These are phyloP conservation scores for Cryptococcus sp. DNA, from an alignment of 1,284 basidiomycete species.

Conservation along the genomic window DNA sequence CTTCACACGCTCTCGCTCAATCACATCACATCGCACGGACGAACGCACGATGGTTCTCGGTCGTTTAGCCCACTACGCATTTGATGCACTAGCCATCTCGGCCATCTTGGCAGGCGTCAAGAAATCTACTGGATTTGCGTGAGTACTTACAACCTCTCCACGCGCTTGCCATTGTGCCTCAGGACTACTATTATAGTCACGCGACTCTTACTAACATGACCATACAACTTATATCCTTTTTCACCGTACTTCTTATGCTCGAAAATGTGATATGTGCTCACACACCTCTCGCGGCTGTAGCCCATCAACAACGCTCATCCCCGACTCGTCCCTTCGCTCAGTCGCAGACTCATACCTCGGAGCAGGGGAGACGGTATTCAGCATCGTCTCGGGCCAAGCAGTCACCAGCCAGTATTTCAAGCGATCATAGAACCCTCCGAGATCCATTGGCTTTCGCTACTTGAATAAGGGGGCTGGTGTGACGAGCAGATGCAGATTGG, in stretches of 20 bases:
- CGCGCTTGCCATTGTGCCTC: too few relatives aligned
- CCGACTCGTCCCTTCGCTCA: constrained; percentile 72
- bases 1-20: neutral
- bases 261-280: too few relatives aligned
- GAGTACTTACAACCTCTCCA: constrained; percentile 52
- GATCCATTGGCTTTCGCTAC: too few relatives aligned
- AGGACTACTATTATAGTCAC: too few relatives aligned
- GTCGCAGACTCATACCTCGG: constrained; percentile 79
- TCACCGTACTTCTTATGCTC: too few relatives aligned
- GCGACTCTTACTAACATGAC: too few relatives aligned
- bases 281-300: constrained; percentile 53
- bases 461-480: too few relatives aligned
- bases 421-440: constrained; percentile 19
- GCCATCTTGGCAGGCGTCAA: constrained; percentile 89
- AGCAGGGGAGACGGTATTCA: constrained; percentile 85
- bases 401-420: constrained; percentile 76
- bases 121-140: constrained; percentile 86
- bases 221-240: too few relatives aligned
- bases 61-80: constrained; percentile 75
- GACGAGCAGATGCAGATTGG: too few relatives aligned
- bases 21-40: too few relatives aligned
- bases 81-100: constrained; percentile 83
- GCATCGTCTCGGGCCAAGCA: constrained; percentile 72
- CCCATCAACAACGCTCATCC: constrained; percentile 66
- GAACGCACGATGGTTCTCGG: constrained; percentile 67